Conservation (phyloP, 345 rosid genomes). For the Pseudoturritis turrita region DNA sequence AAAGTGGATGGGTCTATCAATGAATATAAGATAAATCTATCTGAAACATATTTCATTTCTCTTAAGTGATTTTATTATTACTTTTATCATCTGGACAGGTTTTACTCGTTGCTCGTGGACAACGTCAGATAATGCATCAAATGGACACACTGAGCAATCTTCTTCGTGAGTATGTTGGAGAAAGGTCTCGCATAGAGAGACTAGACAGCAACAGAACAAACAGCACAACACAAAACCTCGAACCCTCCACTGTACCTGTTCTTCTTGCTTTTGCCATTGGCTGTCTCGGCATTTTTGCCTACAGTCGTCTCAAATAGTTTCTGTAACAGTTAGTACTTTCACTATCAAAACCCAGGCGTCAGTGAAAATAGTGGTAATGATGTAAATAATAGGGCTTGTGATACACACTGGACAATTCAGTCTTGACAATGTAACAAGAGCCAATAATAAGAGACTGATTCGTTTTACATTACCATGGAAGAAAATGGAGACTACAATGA, state of each 20-base stretch:
- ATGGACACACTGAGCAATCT: constrained; percentile 74
- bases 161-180: constrained; percentile 62
- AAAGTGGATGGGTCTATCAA: background rate
- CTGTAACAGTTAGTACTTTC: constrained; percentile 7
- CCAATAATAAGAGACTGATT: constrained; percentile 18
- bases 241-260: constrained; percentile 41
- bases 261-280: constrained; percentile 62
- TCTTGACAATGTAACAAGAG: constrained; percentile 4
- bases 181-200: constrained; percentile 58
- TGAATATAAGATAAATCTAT: background rate
- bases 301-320: constrained; percentile 27
- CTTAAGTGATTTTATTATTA: background rate
- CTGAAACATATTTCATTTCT: background rate
- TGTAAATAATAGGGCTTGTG: constrained; percentile 24
- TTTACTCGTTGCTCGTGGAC: constrained; percentile 56
- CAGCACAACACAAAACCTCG: constrained; percentile 33
- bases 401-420: constrained; percentile 14
- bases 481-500: background rate
- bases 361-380: background rate
- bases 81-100: constrained; percentile 39
- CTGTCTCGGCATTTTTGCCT: constrained; percentile 45
- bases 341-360: background rate
- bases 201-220: constrained; percentile 27
- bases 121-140: constrained; percentile 88
- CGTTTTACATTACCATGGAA: constrained; percentile 7